These are phyloP conservation scores for Starmerella stigmatis DNA, from an alignment of 805 yeast species.

Conservation along the genomic window DNA sequence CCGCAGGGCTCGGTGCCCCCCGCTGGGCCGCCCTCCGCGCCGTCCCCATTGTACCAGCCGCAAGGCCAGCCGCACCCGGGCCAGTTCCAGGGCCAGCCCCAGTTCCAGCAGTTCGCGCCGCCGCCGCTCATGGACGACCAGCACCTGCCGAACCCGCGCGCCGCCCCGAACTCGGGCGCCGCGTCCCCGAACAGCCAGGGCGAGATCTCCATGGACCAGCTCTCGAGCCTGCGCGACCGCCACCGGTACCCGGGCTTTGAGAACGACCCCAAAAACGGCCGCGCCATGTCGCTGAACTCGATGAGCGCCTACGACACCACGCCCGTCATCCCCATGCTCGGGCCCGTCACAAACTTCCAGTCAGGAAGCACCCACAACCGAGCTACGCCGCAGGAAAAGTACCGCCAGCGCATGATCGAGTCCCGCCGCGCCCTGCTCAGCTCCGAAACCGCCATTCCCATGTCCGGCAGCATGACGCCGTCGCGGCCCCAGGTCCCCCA, in stretches of 20 bases:
- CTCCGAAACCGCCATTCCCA: conserved; percentile 22
- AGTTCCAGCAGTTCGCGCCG: neutral
- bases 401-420: conserved; percentile 27
- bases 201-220: conserved; percentile 22
- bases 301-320: conserved; percentile 31
- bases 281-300: conserved; percentile 29
- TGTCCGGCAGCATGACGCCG: conserved; percentile 17
- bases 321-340: conserved; percentile 31
- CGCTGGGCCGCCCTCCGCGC: neutral
- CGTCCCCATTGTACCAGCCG: conserved; percentile 1
- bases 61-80: neutral
- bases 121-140: neutral
- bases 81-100: neutral
- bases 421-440: conserved; percentile 23
- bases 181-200: neutral
- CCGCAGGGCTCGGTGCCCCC: conserved; percentile 19
- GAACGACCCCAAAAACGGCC: conserved; percentile 16
- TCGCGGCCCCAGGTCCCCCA: neutral
- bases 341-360: conserved; percentile 12
- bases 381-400: conserved; percentile 19
- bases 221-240: conserved; percentile 28
- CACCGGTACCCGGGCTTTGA: conserved; percentile 30
- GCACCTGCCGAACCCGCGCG: neutral
- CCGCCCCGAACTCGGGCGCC: neutral
- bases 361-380: conserved; percentile 9